A percentile compares a stretch with the other conserved stretches of the same genome.
These are phyloP conservation scores for Leavenworthia alabamica DNA, from an alignment of 345 rosid genomes.

Conservation along the genomic window DNA sequence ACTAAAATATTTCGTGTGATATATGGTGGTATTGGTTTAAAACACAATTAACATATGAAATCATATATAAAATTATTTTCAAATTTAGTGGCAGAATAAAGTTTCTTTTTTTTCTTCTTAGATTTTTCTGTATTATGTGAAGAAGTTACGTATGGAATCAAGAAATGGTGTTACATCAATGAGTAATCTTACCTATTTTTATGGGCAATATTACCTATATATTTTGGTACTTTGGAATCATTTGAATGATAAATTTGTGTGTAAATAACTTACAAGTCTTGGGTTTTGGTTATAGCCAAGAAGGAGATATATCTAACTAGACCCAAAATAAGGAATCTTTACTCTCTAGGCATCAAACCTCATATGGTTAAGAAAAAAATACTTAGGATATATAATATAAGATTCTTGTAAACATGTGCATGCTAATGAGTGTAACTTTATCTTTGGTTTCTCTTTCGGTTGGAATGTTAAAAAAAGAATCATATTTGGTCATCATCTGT, in stretches of 20 bases:
- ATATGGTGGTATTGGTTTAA: constrained; percentile 9
- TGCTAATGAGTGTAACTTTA: background rate
- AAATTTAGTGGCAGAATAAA: background rate
- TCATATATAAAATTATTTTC: background rate
- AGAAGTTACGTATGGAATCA: constrained; percentile 10
- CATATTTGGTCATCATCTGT: constrained; percentile 9
- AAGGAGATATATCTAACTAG: background rate
- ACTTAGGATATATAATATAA: background rate
- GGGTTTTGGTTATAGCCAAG: constrained; percentile 9
- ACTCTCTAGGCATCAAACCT: constrained; percentile 4
- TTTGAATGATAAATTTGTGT: background rate
- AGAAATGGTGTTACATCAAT: background rate
- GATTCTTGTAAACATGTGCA: constrained; percentile 13
- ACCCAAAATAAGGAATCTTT: background rate
- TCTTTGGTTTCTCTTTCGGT: background rate
- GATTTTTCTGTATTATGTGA: constrained; percentile 11
- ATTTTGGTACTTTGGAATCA: constrained; percentile 10
- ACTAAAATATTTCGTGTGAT: background rate
- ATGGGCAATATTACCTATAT: background rate
- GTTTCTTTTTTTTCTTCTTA: background rate
- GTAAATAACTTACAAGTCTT: background rate
- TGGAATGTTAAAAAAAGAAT: constrained; percentile 23
- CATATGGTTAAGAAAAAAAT: background rate
- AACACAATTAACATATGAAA: background rate
- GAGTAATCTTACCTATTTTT: constrained; percentile 1